Conservation (phyloP, 805 yeast species). For the Yarrowia sp. region DNA sequence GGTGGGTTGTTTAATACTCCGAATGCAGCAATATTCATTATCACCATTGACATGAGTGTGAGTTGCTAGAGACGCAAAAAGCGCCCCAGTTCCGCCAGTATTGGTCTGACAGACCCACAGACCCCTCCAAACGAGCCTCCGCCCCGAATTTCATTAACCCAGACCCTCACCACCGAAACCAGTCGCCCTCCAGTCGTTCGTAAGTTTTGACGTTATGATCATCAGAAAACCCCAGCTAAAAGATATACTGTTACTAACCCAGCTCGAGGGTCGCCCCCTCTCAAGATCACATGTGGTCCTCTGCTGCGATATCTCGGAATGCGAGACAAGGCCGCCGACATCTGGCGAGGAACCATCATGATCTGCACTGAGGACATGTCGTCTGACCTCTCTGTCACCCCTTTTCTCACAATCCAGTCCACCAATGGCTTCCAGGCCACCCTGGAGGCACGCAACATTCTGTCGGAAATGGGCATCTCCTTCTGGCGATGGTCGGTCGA, state of each 20-base stretch:
- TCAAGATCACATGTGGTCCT: conserved; percentile 64
- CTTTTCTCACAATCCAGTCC: conserved; percentile 45
- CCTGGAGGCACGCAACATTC: conserved; percentile 54
- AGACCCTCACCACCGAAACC: conserved; percentile 27
- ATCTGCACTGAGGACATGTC: conserved; percentile 61
- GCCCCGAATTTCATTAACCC: conserved; percentile 4
- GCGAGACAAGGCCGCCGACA: conserved; percentile 53
- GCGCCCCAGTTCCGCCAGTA: too few species aligned
- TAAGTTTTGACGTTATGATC: conserved; percentile 1
- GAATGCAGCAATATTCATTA: conserved; percentile 24
- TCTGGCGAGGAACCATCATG: conserved; percentile 73
- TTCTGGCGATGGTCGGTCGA: conserved; percentile 74
- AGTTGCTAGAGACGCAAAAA: not conserved
- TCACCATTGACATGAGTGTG: conserved; percentile 33
- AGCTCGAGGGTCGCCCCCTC: conserved; percentile 43
- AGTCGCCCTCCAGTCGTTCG: conserved; percentile 29
- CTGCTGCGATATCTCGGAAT: conserved; percentile 71
- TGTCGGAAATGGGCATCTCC: conserved; percentile 55
- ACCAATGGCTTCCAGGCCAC: conserved; percentile 16
- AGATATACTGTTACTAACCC: conserved; percentile 10
- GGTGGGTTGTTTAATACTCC: conserved; percentile 11
- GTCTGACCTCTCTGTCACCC: conserved; percentile 46
- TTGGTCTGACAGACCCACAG: too few species aligned
- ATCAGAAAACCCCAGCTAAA: not conserved
- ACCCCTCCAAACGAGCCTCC: too few species aligned